Evolutionary conservation across 2,329 filamentous ascomycete species (phyloP), one percentile per base, ranked within the genome.

Genomic region (Neonectria coccinea): DNA sequence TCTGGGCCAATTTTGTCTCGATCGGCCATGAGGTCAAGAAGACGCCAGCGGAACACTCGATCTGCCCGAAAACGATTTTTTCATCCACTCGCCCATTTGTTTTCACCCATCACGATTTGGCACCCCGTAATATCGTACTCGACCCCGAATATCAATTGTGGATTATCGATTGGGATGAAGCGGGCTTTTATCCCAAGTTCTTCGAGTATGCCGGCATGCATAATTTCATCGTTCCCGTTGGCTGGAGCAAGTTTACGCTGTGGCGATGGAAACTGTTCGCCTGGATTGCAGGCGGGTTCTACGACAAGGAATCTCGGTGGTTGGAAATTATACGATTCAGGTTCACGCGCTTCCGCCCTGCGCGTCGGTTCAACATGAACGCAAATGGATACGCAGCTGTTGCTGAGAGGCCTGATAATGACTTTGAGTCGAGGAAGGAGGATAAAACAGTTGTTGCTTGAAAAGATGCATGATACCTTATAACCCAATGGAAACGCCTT

Each of bases 41-140:
- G 33, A n/a, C n/a, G n/a, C 33, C 33, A 14, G 33, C 33, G 33
- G 10, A 36, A 14, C 33, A 36, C 12, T 11, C 33, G 4, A 36
- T 36, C 33, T 36, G 33, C 12, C 10, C 33, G 9, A 36, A 10
- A 10, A 2, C 52, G 20, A 31, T 51, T 8, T 62, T 58, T 53
- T 42, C 12, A 47, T 36, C 12, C n/a, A 62, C 20, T 50, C 27
- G 16, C 18, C 47, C 62, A 41, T 62, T 65, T 44, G 50, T 64
- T n/a, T 62, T 67, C 20, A 67, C 64, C 3, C 64, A 65, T 22
- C 57, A 69, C 41, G 56, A 70, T 57, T 22, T 69, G 1, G 60
- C 65, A 31, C 68, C 68, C 61, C 67, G 67, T 11, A 69, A 70
- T 45, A 58, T 67, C 20, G 59, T 70, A 9, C 54, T 69, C 12